phyloP scores from a whole-genome alignment of 495 filamentous ascomycete genomes.

The Hypoxylon fuscum region DNA sequence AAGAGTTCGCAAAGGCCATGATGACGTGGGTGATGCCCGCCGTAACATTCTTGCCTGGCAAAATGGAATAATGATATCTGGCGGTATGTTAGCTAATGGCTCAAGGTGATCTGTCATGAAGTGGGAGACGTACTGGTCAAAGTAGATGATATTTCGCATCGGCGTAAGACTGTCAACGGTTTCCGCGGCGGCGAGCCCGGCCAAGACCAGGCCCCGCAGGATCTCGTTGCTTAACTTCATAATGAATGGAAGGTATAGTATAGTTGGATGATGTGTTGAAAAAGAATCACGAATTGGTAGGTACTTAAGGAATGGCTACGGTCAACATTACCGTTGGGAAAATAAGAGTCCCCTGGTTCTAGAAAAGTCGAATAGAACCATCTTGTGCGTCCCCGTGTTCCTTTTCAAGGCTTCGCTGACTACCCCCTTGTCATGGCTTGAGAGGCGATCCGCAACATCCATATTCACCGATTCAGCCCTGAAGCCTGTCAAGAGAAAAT shows the following conservation, averaged over 20 bases:
- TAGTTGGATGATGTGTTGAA: not conserved
- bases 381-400: not conserved
- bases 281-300: not conserved
- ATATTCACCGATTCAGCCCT: constrained; percentile 5
- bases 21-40: constrained; percentile 61
- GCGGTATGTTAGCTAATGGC: constrained; percentile 4
- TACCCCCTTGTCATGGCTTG: constrained; percentile 1
- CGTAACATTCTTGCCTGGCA: constrained; percentile 41
- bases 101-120: not conserved
- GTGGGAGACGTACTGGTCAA: constrained; percentile 28
- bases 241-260: constrained; percentile 7
- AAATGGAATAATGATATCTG: constrained; percentile 36
- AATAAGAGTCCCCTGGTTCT: not conserved
- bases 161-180: not conserved
- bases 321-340: constrained; percentile 1
- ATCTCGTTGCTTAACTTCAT: constrained; percentile 20
- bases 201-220: constrained; percentile 21
- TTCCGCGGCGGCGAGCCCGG: constrained; percentile 46
- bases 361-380: constrained; percentile 1
- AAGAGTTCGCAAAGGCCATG: constrained; percentile 64
- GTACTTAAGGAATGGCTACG: constrained; percentile 3
- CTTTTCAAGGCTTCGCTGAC: constrained; percentile 21
- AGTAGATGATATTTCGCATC: constrained; percentile 29
- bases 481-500: not conserved
- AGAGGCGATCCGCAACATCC: not conserved